These are phyloP conservation scores for Fusarium falciforme DNA, from an alignment of 2,329 filamentous ascomycete species.

Conservation along the genomic window DNA sequence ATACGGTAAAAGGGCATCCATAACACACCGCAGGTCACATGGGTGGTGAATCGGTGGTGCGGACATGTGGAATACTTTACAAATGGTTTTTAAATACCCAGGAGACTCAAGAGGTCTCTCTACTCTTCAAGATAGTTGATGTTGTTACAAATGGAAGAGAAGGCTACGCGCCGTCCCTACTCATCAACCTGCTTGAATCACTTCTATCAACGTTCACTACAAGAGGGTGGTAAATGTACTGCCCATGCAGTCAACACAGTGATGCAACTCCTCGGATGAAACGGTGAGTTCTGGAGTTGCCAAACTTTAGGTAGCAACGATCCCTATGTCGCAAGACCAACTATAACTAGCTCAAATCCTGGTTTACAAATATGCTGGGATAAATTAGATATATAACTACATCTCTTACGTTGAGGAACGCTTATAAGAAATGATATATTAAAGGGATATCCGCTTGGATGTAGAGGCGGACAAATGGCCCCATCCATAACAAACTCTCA, in stretches of 20 bases:
- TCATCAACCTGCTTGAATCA: neutral
- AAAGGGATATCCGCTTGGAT: no score
- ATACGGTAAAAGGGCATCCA: neutral
- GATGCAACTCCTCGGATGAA: neutral
- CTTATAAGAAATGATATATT: no score
- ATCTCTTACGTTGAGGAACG: neutral
- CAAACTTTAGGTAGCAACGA: neutral
- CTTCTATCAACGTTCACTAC: neutral
- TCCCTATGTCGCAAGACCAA: neutral
- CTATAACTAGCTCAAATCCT: neutral
- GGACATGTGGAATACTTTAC: neutral
- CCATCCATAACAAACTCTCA: neutral
- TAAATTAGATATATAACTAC: neutral
- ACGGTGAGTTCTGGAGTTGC: neutral
- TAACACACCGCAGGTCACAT: neutral
- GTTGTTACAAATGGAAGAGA: neutral
- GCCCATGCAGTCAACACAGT: neutral
- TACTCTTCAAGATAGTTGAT: neutral
- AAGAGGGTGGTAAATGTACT: neutral
- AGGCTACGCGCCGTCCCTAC: neutral
- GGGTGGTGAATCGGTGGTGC: neutral
- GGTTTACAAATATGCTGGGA: neutral
- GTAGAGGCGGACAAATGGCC: no score
- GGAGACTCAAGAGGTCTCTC: neutral
- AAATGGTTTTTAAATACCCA: neutral